A percentile compares a stretch with the other conserved stretches of the same genome.
These are phyloP conservation scores for Fusarium dlaminii DNA, from an alignment of 2,329 filamentous ascomycete species.

Conservation along the genomic window DNA sequence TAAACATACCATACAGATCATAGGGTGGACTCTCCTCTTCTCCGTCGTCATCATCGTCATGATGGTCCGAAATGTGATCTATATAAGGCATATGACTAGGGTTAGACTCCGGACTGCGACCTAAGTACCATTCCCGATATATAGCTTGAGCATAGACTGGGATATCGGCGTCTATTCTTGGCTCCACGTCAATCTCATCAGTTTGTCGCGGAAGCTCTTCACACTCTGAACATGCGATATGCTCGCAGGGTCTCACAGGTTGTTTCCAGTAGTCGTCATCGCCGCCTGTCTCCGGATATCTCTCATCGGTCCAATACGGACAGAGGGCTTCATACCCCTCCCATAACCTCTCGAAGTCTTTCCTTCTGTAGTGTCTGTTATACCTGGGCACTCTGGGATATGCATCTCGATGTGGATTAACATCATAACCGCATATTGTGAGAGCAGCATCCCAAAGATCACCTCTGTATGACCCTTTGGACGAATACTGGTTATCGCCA, in stretches of 20 bases:
- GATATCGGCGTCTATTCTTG: neutral
- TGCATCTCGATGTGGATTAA: neutral
- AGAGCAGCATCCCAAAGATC: constrained; percentile 29
- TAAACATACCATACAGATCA: too few species aligned
- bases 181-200: too few species aligned
- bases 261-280: constrained; percentile 6
- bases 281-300: neutral
- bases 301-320: constrained; percentile 19
- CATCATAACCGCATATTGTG: constrained; percentile 1
- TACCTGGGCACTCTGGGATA: constrained; percentile 13
- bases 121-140: neutral
- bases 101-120: neutral
- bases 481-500: constrained; percentile 2
- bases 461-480: constrained; percentile 13
- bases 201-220: neutral
- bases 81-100: neutral
- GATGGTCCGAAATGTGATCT: neutral
- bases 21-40: neutral
- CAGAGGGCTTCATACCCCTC: constrained; percentile 1
- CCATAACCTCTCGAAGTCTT: constrained; percentile 26
- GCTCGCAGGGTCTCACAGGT: neutral
- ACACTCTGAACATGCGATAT: constrained; percentile 2
- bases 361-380: neutral
- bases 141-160: neutral
- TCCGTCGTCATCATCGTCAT: too few species aligned